A percentile compares a stretch with the other conserved stretches of the same genome.
These are phyloP conservation scores for Salvia miltiorrhiza DNA, from an alignment of 257 asterid genomes.

Conservation along the genomic window DNA sequence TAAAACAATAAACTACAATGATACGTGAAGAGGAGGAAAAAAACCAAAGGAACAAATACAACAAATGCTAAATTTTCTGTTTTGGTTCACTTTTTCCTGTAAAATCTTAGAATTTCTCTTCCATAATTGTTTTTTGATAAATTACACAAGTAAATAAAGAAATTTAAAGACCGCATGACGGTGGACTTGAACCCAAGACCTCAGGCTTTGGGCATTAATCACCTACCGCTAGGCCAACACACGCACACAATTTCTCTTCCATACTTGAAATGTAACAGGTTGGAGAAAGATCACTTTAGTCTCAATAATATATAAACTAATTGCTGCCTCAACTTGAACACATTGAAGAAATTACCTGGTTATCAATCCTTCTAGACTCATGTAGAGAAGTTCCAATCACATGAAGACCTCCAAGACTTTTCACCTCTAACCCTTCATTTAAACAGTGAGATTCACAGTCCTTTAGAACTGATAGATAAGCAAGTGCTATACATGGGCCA, in stretches of 20 bases:
- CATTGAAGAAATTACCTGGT: conserved; percentile 59
- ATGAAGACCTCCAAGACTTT: conserved; percentile 93
- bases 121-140: too few relatives aligned
- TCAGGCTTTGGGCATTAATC: too few relatives aligned
- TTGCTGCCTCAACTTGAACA: neutral
- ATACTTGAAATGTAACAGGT: neutral
- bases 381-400: conserved; percentile 97
- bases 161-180: too few relatives aligned
- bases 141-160: too few relatives aligned
- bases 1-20: neutral
- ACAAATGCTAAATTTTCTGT: neutral
- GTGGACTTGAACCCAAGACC: too few relatives aligned
- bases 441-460: conserved; percentile 84
- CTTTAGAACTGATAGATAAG: conserved; percentile 77
- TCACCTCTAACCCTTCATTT: conserved; percentile 87
- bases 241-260: neutral
- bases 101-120: neutral
- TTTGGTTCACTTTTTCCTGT: neutral
- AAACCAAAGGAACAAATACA: neutral
- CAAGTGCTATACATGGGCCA: conserved; percentile 86
- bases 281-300: conserved; percentile 9
- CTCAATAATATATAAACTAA: neutral
- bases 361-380: conserved; percentile 96
- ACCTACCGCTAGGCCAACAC: too few relatives aligned
- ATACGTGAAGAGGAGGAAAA: neutral